A percentile compares a stretch with the other conserved stretches of the same genome.
phyloP scores from a whole-genome alignment of 768 basidiomycete genomes.

The Auriscalpium vulgare region DNA sequence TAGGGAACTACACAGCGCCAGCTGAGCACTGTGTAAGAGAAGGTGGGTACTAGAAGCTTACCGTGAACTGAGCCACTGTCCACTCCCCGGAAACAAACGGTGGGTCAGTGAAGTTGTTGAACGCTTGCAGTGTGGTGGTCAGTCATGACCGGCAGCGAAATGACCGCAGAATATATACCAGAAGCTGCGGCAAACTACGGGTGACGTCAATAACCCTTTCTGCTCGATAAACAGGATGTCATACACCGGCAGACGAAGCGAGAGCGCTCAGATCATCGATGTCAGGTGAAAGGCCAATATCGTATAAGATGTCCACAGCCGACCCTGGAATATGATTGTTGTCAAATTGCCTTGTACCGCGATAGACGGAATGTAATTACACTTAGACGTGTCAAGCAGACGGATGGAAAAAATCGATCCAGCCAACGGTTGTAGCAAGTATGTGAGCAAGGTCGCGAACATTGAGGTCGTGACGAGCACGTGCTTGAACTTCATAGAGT shows the following conservation, averaged over 20 bases:
- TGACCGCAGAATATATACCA: slow-evolving; percentile 1
- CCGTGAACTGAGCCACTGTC: slow-evolving; percentile 48
- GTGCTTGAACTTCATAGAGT: slow-evolving; percentile 45
- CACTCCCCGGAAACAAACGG: slow-evolving; percentile 46
- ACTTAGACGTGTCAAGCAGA: slow-evolving; percentile 16
- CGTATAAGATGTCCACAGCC: slow-evolving; percentile 3
- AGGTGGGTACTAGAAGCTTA: slow-evolving; percentile 17
- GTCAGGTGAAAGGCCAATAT: slow-evolving; percentile 9
- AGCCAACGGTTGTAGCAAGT: slow-evolving; percentile 53
- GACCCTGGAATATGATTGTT: background rate
- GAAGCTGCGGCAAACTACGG: slow-evolving; percentile 10
- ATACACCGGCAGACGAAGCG: slow-evolving; percentile 12
- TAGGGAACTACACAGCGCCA: slow-evolving; percentile 31
- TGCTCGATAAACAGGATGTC: slow-evolving; percentile 18
- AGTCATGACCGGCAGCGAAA: slow-evolving; percentile 2
- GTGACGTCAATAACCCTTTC: background rate
- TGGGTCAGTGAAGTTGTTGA: slow-evolving; percentile 42
- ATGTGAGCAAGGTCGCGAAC: slow-evolving; percentile 35
- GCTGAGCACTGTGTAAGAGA: no score
- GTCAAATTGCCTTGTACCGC: no score
- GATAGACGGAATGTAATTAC: slow-evolving; percentile 23
- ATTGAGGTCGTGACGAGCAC: slow-evolving; percentile 46
- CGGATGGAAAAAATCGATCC: slow-evolving; percentile 25
- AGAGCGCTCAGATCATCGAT: slow-evolving; percentile 4
- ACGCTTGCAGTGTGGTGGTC: slow-evolving; percentile 36